Base-by-base conservation (phyloP, 805 yeast species). In the Wickerhamiella nectarea region DNA sequence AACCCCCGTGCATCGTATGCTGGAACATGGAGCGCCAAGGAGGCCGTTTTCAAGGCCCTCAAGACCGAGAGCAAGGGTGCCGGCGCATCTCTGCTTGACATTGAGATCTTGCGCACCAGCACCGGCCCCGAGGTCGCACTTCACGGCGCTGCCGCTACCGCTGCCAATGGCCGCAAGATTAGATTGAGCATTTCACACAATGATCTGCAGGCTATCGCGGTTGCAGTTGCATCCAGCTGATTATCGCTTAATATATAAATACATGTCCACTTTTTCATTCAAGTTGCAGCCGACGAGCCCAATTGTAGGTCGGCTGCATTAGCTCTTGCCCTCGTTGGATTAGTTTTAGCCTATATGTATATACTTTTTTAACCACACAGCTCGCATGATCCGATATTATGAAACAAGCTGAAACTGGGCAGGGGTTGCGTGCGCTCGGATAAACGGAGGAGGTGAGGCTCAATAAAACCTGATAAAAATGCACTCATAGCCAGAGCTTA, bases 1-100 rank as follows among this genome's bases (percentile, higher is more conserved):
- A 71, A 72, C 52, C 83, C 91, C 41, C 81, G 76, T 57, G 84
- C 97, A 11, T 84, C 96, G 3, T 91, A 74, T 65, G 86, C 98
- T 21, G 99, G 99, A 38, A 81, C 94, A 36, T 91, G 99, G 99
- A 84, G 95, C 24, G 98, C 98, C 36, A 91, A 91, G 68, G 99
- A 91, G 69, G 98, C 99, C 35, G 96, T 87, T 28, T 91, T 91
- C 78, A 91, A 91, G 70, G 83, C 95, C 15, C 70, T 91, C 58
- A 87, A 91, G 49, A 94, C 84, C 50, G 73, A 74, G 58, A 77
- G 94, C 38, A 75, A 78, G 60, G 99, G 99, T 48, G 95, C 89
- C 12, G 98, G 97, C 49, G 97, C 98, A 31, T 71, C 94, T 26
- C 72, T 91, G 67, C 75, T 73, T 61, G 95, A 85, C 48, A 93